A percentile compares a stretch with the other conserved stretches of the same genome.
Evolutionary conservation across 2,329 filamentous ascomycete genomes (phyloP).

Genomic region (Coleophoma eucalyptorum): DNA sequence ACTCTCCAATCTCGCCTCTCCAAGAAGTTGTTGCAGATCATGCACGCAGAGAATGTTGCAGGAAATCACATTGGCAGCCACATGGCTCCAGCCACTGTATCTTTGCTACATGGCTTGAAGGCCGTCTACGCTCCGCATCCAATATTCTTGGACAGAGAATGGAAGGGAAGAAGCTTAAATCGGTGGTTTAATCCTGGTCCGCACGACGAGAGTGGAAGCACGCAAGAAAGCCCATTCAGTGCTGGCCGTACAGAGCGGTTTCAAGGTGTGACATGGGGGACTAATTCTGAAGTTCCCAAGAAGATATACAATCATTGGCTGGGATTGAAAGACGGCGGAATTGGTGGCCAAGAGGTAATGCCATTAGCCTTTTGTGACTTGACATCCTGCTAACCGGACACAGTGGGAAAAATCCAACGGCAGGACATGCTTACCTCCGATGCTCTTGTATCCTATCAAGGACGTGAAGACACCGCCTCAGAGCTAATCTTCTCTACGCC

Average conservation of each 20-base stretch:
- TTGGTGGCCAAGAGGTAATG: background rate
- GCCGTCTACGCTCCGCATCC: slow-evolving; percentile 76
- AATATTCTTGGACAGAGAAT: slow-evolving; percentile 74
- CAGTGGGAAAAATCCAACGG: background rate
- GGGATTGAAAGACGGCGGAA: background rate
- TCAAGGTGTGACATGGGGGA: background rate
- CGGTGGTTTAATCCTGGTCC: slow-evolving; percentile 59
- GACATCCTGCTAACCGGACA: background rate
- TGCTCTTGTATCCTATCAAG: background rate
- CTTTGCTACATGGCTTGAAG: slow-evolving; percentile 75
- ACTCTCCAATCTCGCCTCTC: slow-evolving; percentile 74
- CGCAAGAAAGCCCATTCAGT: slow-evolving; percentile 23
- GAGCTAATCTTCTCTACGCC: background rate
- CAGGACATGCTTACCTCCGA: background rate
- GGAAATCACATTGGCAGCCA: slow-evolving; percentile 77
- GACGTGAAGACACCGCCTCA: background rate
- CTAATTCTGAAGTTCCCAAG: background rate
- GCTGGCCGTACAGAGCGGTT: background rate
- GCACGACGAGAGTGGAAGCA: slow-evolving; percentile 48
- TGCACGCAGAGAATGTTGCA: slow-evolving; percentile 72
- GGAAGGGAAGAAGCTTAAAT: slow-evolving; percentile 50
- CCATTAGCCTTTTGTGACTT: background rate
- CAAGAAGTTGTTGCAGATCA: slow-evolving; percentile 66
- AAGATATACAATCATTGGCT: slow-evolving; percentile 1
- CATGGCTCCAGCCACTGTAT: slow-evolving; percentile 72